Base-by-base conservation (phyloP, 148 eudicot genomes). In the Cornus controversa region DNA sequence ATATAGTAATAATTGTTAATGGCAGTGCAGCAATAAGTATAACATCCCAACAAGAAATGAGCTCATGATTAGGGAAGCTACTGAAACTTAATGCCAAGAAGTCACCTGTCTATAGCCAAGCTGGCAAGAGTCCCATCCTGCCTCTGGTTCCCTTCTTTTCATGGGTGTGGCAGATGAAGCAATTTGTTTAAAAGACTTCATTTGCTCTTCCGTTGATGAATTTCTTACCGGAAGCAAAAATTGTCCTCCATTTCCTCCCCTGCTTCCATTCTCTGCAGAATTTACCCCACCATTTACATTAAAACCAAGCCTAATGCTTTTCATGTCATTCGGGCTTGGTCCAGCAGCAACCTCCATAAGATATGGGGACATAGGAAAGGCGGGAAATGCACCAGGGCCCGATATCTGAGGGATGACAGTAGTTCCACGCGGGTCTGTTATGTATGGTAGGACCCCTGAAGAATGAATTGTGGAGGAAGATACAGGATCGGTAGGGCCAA, bases 71-170 rank as follows among this genome's bases (percentile, higher is more conserved):
- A 15, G 18, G 15, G 57, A 50, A 50, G 57, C 7, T 26, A 53
- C 26, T 10, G 27, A 11, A 63, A 42, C 66, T 66, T 82, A 79
- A 66, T 77, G 76, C 86, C 86, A 65, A 24, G 86, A 71, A 9
- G 75, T 83, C 77, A 79, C 70, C 80, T 77, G 75, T 78, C 87
- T 84, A 77, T 67, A 72, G 66, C 80, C 66, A 27, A 67, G 78
- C 28, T 82, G 87, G 81, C 71, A 77, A 58, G 69, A 64, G 29
- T 78, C 84, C 81, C 81, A 78, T 40, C 88, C 88, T 75, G 79
- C 88, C 24, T 83, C 90, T 18, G 85, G 84, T 66, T 88, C 91
- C 74, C 80, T 80, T 77, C 89, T 70, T 68, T 82, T 88, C 67
- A 72, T 11, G 20, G 85, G 76, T 2, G 77, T 47, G 34, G 81